phyloP scores from a whole-genome alignment of 352 stramenopile species.

The Globisporangium polare region DNA sequence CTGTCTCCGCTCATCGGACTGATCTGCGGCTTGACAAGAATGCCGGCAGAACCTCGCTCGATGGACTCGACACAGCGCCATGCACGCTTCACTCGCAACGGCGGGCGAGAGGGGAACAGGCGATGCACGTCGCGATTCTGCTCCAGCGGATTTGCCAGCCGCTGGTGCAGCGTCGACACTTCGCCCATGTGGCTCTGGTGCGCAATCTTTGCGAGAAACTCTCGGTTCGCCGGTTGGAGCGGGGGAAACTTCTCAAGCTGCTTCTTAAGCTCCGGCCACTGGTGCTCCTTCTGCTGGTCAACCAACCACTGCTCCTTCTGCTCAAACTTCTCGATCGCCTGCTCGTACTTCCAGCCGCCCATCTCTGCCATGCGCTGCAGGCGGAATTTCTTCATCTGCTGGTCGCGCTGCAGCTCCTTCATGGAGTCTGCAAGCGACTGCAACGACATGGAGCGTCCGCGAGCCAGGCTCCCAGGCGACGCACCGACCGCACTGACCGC shows the following conservation, averaged over 20 bases:
- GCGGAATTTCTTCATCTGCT: slow-evolving; percentile 82
- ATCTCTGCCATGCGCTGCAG: slow-evolving; percentile 64
- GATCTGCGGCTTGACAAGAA: slow-evolving; percentile 90
- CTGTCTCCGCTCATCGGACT: slow-evolving; percentile 88
- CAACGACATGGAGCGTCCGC: slow-evolving; percentile 24
- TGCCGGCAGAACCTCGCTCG: slow-evolving; percentile 61
- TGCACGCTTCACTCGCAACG: slow-evolving; percentile 77
- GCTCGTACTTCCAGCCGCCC: slow-evolving; percentile 71
- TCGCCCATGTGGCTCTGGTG: slow-evolving; percentile 37
- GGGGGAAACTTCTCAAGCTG: slow-evolving; percentile 31
- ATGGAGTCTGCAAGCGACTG: slow-evolving; percentile 60
- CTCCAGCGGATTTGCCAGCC: slow-evolving; percentile 61
- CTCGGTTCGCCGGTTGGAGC: slow-evolving; percentile 17
- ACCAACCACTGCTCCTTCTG: slow-evolving; percentile 60
- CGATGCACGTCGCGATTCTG: slow-evolving; percentile 42
- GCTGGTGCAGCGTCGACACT: slow-evolving; percentile 56
- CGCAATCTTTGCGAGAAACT: slow-evolving; percentile 23
- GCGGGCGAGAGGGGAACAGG: slow-evolving; percentile 60
- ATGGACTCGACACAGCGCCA: slow-evolving; percentile 87
- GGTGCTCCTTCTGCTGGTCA: slow-evolving; percentile 48
- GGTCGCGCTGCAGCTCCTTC: slow-evolving; percentile 77
- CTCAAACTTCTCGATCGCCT: slow-evolving; percentile 42
- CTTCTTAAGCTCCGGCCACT: slow-evolving; percentile 52
- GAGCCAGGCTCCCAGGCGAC: slow-evolving; percentile 1
- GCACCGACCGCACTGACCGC: not conserved